phyloP scores from a whole-genome alignment of 164 flowering plant genomes.

The Chimonanthus praecox region DNA sequence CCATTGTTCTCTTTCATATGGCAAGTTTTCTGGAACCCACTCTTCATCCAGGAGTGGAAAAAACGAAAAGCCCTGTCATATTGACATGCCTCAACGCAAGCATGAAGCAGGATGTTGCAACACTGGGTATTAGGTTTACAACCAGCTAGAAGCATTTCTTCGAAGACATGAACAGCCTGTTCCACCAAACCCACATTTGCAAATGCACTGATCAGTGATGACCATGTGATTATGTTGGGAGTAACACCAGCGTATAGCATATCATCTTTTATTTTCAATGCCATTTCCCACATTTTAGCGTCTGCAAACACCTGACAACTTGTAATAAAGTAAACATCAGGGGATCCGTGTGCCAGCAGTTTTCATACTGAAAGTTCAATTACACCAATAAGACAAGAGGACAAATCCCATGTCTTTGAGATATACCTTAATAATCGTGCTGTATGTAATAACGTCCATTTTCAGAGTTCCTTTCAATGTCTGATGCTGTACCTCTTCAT shows the following conservation, averaged over 20 bases:
- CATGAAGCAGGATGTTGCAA: slow-evolving; percentile 75
- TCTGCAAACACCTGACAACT: slow-evolving; percentile 72
- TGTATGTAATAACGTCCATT: slow-evolving; percentile 81
- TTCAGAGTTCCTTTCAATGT: slow-evolving; percentile 53
- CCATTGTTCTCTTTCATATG: slow-evolving; percentile 6
- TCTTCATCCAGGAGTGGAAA: slow-evolving; percentile 60
- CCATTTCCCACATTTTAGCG: slow-evolving; percentile 87
- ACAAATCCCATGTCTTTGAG: neutral
- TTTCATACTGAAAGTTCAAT: neutral
- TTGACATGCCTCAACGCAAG: slow-evolving; percentile 82
- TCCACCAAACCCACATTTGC: slow-evolving; percentile 85
- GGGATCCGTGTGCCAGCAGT: neutral
- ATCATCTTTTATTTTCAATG: slow-evolving; percentile 72
- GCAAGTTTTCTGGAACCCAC: slow-evolving; percentile 17
- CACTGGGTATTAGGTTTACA: slow-evolving; percentile 78
- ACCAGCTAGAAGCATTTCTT: slow-evolving; percentile 78
- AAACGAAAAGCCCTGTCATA: slow-evolving; percentile 86
- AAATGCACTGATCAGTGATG: slow-evolving; percentile 85
- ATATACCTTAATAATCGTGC: slow-evolving; percentile 83
- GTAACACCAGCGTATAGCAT: slow-evolving; percentile 73
- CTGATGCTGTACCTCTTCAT: slow-evolving; percentile 46
- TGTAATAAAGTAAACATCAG: neutral
- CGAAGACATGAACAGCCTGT: slow-evolving; percentile 58
- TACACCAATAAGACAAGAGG: neutral
- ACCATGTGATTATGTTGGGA: slow-evolving; percentile 82